Evolutionary conservation across 176 grass and related monocot species (phyloP), one percentile per base, ranked within the genome.

Genomic region (Oryza meyeriana): DNA sequence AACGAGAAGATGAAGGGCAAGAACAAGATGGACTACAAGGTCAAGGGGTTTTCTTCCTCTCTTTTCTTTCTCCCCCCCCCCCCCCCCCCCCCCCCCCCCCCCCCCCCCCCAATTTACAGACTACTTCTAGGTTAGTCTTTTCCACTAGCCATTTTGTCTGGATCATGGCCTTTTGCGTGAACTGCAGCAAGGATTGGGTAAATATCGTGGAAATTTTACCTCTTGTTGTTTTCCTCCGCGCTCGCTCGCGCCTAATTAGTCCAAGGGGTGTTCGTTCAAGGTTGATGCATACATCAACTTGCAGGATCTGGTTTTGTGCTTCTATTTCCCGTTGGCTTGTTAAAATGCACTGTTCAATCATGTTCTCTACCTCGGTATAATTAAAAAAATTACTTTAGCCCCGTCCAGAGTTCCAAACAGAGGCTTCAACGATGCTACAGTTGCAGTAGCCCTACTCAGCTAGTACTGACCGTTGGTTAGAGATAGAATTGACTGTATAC

Each of bases 1-100:
- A 81, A 48, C 28, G 92, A 94, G 89, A 94, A 94, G 84, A 94
- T 94, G 87, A 94, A 94, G 81, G 87, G 92, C 20, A 94, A 89
- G 84, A 89, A 85, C 73, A 94, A 91, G 86, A 89, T 84, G 74
- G 92, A 94, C 71, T 94, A 20, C 89, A 94, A 91, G 87, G 92
- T 48, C 28, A 4, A 59, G 2, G 6, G 1, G 2, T 58, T 58
- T n/a, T 57, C 20, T 9, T 6, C 20, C n/a, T 22, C 20, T 57
- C 12, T 3, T 45, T 39, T 4, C 42, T 45, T 14, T 4, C 11
- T 14, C 4, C 2, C 12, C 41, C 41, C 11, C 32, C 4, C 2
- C 32, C 32, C 2, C 4, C 2, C 32, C 32, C 2, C 1, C 5
- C 16, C 14, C 9, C 4, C 11, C 41, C 41, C 12, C 11, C 12